A percentile compares a stretch with the other conserved stretches of the same genome.
These are phyloP conservation scores for Apiospora arundinis DNA, from an alignment of 2,329 filamentous ascomycete genomes.

Conservation along the genomic window DNA sequence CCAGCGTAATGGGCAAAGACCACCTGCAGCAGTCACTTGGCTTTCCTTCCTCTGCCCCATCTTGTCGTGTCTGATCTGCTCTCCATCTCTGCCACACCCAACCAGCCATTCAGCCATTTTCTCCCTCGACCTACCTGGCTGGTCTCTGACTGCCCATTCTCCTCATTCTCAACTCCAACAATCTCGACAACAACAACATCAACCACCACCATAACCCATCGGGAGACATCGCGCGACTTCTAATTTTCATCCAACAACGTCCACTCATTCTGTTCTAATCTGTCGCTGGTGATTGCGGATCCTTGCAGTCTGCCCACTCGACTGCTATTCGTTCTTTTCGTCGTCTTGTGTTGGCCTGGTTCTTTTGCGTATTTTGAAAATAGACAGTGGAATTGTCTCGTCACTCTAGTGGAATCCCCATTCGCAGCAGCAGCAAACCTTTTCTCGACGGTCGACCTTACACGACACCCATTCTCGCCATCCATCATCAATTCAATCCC, in stretches of 20 bases:
- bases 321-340: not conserved
- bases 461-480: too few relatives aligned
- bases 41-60: not conserved
- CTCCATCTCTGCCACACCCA: not conserved
- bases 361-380: constrained; percentile 6
- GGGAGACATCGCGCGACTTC: not conserved
- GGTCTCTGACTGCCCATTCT: not conserved
- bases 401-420: constrained; percentile 5
- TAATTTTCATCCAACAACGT: not conserved
- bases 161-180: constrained; percentile 8
- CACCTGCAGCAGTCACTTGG: not conserved
- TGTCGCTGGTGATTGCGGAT: not conserved
- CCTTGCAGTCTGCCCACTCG: not conserved
- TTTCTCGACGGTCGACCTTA: not conserved
- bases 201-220: not conserved
- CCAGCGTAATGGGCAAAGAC: not conserved
- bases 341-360: not conserved
- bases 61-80: not conserved
- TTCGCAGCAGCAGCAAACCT: constrained; percentile 8
- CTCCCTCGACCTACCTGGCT: not conserved
- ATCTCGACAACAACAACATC: constrained; percentile 13
- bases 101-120: constrained; percentile 12
- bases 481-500: not conserved
- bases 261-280: constrained; percentile 7
- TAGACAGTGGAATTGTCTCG: constrained; percentile 10